These are phyloP conservation scores for Hyaloscypha finlandica DNA, from an alignment of 495 filamentous ascomycete species.

Conservation along the genomic window DNA sequence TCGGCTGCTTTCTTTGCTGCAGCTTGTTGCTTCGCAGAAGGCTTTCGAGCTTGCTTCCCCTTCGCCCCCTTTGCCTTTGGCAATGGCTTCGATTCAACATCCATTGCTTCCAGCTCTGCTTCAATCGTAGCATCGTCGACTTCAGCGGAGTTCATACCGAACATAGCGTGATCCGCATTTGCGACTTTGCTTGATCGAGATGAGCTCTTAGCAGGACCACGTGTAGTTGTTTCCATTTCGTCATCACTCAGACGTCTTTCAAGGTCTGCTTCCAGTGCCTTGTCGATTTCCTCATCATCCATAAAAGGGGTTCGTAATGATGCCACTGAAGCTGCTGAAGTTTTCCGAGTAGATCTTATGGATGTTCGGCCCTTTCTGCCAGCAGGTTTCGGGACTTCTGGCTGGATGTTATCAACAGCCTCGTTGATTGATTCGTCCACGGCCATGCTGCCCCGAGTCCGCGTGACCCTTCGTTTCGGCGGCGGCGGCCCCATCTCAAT, in stretches of 20 bases:
- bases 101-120: slow-evolving; percentile 44
- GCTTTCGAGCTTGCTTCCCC: slow-evolving; percentile 31
- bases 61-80: slow-evolving; percentile 45
- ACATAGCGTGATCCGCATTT: slow-evolving; percentile 42
- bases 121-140: slow-evolving; percentile 50
- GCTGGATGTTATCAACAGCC: slow-evolving; percentile 5
- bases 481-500: slow-evolving; percentile 43
- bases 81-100: slow-evolving; percentile 36
- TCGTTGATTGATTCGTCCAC: slow-evolving; percentile 15
- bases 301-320: slow-evolving; percentile 52
- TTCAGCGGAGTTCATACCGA: slow-evolving; percentile 40
- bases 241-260: slow-evolving; percentile 60
- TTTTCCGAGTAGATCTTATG: slow-evolving; percentile 38
- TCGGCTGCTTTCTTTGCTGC: slow-evolving; percentile 34
- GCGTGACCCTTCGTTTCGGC: slow-evolving; percentile 66
- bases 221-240: slow-evolving; percentile 37
- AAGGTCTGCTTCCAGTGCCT: slow-evolving; percentile 66
- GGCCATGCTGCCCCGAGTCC: slow-evolving; percentile 41
- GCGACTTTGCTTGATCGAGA: slow-evolving; percentile 15
- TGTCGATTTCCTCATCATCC: slow-evolving; percentile 69
- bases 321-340: slow-evolving; percentile 51
- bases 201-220: slow-evolving; percentile 4
- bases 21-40: slow-evolving; percentile 26
- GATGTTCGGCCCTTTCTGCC: slow-evolving; percentile 28
- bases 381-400: slow-evolving; percentile 22